Conservation (phyloP, 2,329 filamentous ascomycete species). For the Colletotrichum neosansevieriae region DNA sequence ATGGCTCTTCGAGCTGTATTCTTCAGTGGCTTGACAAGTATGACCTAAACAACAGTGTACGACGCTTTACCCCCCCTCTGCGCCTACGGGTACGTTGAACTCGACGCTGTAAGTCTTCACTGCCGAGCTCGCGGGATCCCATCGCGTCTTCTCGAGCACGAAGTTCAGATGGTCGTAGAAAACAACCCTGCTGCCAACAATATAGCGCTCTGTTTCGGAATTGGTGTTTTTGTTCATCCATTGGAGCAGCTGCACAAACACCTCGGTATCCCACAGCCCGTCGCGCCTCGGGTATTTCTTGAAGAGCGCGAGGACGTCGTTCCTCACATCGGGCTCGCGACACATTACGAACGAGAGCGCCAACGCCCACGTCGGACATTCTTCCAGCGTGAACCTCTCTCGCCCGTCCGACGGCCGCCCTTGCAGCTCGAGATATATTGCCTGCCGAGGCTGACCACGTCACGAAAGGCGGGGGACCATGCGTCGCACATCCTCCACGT, state of each 20-base stretch:
- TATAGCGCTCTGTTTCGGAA: background rate
- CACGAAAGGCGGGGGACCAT: slow-evolving; percentile 3
- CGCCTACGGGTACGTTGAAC: background rate
- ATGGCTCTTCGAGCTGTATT: no score
- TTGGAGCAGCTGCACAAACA: slow-evolving; percentile 45
- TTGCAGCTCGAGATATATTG: slow-evolving; percentile 8
- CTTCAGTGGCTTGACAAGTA: no score
- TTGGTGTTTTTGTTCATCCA: background rate
- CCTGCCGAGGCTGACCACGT: slow-evolving; percentile 10
- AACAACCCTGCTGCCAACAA: background rate
- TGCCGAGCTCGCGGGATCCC: background rate
- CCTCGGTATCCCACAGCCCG: slow-evolving; percentile 56
- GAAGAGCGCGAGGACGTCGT: slow-evolving; percentile 55
- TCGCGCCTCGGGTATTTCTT: slow-evolving; percentile 57
- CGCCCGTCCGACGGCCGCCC: background rate
- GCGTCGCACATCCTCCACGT: background rate
- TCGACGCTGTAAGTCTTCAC: background rate
- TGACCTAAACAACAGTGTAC: no score
- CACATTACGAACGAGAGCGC: slow-evolving; percentile 56
- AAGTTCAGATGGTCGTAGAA: background rate
- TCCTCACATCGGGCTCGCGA: slow-evolving; percentile 51
- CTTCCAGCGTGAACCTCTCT: slow-evolving; percentile 21
- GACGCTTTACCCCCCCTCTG: no score
- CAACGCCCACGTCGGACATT: slow-evolving; percentile 50
- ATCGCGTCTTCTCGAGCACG: background rate